Percentiles rank a stretch among this genome's conserved stretches.
Conservation (phyloP, 208 protist species). For the Leishmania gerbilli region DNA sequence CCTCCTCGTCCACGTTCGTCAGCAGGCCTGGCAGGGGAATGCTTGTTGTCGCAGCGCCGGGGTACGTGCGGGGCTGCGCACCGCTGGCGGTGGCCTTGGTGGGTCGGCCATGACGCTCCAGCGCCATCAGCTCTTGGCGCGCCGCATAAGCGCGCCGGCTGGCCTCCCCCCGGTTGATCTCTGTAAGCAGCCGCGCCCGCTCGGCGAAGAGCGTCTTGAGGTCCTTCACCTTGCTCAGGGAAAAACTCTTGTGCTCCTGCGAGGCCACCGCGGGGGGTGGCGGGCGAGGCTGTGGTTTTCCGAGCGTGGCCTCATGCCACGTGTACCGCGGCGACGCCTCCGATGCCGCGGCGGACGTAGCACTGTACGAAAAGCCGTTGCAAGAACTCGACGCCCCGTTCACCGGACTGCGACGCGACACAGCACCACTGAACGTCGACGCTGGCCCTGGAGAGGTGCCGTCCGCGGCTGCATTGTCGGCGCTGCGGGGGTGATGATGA, state of each 20-base stretch:
- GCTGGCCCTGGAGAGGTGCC: neutral
- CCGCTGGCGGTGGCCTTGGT: neutral
- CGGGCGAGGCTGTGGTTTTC: constrained; percentile 39
- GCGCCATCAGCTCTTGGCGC: constrained; percentile 70
- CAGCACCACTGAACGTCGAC: neutral
- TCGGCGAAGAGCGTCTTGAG: constrained; percentile 67
- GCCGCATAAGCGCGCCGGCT: constrained; percentile 60
- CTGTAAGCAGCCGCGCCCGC: constrained; percentile 57
- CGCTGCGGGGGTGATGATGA: neutral
- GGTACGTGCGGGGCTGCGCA: constrained; percentile 8
- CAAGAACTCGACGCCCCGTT: neutral
- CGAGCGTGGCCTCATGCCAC: constrained; percentile 27
- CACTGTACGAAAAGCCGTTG: neutral
- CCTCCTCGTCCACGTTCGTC: neutral
- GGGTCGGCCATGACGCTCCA: constrained; percentile 46
- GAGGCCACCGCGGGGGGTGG: constrained; percentile 61
- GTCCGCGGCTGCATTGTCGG: neutral
- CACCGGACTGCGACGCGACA: neutral
- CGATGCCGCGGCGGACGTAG: neutral
- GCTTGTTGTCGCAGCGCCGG: neutral
- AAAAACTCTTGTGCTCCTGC: constrained; percentile 25
- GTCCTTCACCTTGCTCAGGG: constrained; percentile 43
- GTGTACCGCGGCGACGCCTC: neutral
- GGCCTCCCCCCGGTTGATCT: constrained; percentile 60
- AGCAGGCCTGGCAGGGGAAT: neutral